Conservation (phyloP, 2,329 filamentous ascomycete genomes). For the Didymellaceae sp. region DNA sequence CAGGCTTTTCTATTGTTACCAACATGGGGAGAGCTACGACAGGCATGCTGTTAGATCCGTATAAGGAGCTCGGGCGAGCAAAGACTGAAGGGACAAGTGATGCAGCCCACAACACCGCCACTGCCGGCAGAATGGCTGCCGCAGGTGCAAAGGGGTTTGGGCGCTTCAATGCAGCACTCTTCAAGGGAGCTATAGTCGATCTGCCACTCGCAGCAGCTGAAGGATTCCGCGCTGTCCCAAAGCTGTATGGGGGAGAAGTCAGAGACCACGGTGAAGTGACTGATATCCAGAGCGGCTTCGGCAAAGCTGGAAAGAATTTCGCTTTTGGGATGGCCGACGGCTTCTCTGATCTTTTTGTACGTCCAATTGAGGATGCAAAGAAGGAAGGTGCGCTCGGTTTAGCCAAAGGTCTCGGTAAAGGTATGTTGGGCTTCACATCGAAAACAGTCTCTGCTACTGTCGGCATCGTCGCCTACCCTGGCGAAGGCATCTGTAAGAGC, state of each 20-base stretch:
- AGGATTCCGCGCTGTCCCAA: slow-evolving; percentile 45
- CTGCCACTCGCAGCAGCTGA: slow-evolving; percentile 49
- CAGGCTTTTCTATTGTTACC: slow-evolving; percentile 61
- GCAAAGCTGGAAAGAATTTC: slow-evolving; percentile 44
- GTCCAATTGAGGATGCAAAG: slow-evolving; percentile 41
- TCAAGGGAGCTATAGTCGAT: slow-evolving; percentile 42
- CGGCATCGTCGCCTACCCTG: slow-evolving; percentile 24
- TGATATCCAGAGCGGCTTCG: slow-evolving; percentile 45
- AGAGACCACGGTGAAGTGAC: slow-evolving; percentile 41
- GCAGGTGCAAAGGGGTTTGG: slow-evolving; percentile 28
- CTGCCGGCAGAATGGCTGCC: slow-evolving; percentile 20
- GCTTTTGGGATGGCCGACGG: slow-evolving; percentile 43
- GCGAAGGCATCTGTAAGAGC: slow-evolving; percentile 24
- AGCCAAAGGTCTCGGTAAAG: slow-evolving; percentile 46
- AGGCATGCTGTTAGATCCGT: slow-evolving; percentile 55
- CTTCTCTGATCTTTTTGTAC: slow-evolving; percentile 38
- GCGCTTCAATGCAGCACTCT: slow-evolving; percentile 23
- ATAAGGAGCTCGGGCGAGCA: slow-evolving; percentile 13
- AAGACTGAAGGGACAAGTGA: slow-evolving; percentile 6
- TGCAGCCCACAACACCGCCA: slow-evolving; percentile 1
- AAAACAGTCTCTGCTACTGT: slow-evolving; percentile 10
- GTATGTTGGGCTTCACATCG: slow-evolving; percentile 17
- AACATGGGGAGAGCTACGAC: slow-evolving; percentile 65
- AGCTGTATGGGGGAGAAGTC: slow-evolving; percentile 48
- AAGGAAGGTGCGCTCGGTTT: slow-evolving; percentile 43